Evolutionary conservation across 2,329 filamentous ascomycete genomes (phyloP).

Genomic region (Trichoderma sp.): DNA sequence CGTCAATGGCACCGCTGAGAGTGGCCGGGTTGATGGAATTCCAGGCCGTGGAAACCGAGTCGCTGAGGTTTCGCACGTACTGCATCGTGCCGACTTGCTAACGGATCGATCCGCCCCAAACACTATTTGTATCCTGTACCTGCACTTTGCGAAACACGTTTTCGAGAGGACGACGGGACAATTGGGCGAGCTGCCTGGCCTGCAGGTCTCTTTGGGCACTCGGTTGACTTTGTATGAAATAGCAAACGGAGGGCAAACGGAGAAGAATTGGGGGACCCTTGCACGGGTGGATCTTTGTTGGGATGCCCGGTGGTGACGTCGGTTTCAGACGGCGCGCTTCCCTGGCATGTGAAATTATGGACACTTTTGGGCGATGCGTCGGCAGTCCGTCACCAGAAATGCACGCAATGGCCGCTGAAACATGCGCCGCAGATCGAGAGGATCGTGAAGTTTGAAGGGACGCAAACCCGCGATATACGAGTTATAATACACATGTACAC

Average conservation of each 20-base stretch:
- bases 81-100: constrained; percentile 64
- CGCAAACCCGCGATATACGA: neutral
- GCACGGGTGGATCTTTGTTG: constrained; percentile 14
- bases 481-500: neutral
- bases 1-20: constrained; percentile 95
- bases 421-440: neutral
- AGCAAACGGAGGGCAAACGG: constrained; percentile 9
- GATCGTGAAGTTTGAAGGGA: neutral
- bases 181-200: constrained; percentile 5
- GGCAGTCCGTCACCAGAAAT: neutral
- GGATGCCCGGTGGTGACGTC: constrained; percentile 15
- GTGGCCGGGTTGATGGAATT: constrained; percentile 99
- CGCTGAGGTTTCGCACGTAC: constrained; percentile 94
- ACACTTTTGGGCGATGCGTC: neutral
- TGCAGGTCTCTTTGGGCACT: constrained; percentile 6
- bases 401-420: neutral
- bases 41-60: constrained; percentile 97
- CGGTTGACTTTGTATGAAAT: neutral
- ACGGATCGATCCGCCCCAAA: neutral
- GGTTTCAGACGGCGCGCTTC: constrained; percentile 12
- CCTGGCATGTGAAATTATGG: constrained; percentile 18
- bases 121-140: neutral
- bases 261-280: constrained; percentile 6
- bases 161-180: neutral
- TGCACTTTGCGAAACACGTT: neutral